phyloP scores from a whole-genome alignment of 164 flowering plant species.

The Stephania yunnanensis region DNA sequence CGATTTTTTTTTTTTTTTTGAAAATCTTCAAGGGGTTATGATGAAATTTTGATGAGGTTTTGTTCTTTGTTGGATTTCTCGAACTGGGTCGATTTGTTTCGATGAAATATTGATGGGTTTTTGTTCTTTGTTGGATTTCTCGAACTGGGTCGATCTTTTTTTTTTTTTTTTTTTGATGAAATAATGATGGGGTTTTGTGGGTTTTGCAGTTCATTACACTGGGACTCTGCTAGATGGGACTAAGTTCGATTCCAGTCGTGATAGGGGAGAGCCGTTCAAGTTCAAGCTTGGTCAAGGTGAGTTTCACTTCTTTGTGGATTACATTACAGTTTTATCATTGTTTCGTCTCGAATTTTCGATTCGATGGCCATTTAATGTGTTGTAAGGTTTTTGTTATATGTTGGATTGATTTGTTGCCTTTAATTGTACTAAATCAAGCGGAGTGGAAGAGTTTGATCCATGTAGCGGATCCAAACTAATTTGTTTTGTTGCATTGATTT shows the following conservation, averaged over 20 bases:
- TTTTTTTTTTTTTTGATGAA: neutral
- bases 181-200: conserved; percentile 2
- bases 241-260: conserved; percentile 88
- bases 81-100: too few relatives aligned
- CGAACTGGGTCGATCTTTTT: conserved; percentile 6
- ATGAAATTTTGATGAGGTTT: neutral
- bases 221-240: conserved; percentile 94
- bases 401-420: neutral
- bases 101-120: neutral
- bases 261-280: conserved; percentile 69
- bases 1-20: too few relatives aligned
- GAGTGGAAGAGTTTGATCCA: too few relatives aligned
- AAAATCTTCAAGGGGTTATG: too few relatives aligned
- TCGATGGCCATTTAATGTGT: neutral
- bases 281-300: conserved; percentile 94
- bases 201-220: conserved; percentile 74
- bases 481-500: too few relatives aligned
- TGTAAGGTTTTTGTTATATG: neutral
- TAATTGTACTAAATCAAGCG: too few relatives aligned
- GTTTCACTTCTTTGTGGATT: neutral
- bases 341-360: neutral
- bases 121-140: neutral
- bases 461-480: too few relatives aligned
- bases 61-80: neutral
- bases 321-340: neutral